Base-by-base conservation (phyloP, 495 filamentous ascomycete genomes). In the Penicillium desertorum region DNA sequence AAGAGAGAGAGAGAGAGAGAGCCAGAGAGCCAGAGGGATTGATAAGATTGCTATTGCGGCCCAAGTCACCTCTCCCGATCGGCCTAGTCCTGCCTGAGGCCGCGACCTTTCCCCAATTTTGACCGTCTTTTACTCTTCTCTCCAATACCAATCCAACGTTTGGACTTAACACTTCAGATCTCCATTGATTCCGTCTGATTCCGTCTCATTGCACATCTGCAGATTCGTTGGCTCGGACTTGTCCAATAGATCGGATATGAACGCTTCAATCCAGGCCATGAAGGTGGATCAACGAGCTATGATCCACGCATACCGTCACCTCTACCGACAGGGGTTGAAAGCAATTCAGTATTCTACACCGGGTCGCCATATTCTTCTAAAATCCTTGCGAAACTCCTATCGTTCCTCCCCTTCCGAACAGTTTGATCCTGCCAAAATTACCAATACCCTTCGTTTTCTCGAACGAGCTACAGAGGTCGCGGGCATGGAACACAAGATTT, bases 341-440 rank as follows among this genome's bases (percentile, higher is more conserved):
- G 92, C 89, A 2, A 81, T 96, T 30, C 87, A 90, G 55, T 94
- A 88, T 75, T 84, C 92, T 0, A 82, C 82, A 45, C 94, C 95
- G 1, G 78, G 86, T 23, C 88, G 90, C 51, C 86, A 83, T 74
- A 79, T 83, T 1, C 66, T 90, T 23, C 80, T 81, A 36, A 76
- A 85, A 45, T 81, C 80, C 57, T 64, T 98, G 36, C 86, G 90
- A 45, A 70, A 62, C 0, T 83, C 86, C 10, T 98, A 96, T 71
- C 89, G 91, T 39, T 79, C 79, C 29, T 72, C 75, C 41, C 58
- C 70, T 5, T 57, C 66, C 4, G 71, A 74, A 47, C 73, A 80
- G 11, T 89, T 88, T 60, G 76, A 90, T 61, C 63, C 72, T 41
- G 69, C 76, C 25, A 82, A 79, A 54, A 83, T 96, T 36, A 68